Conservation (phyloP, 768 basidiomycete species). For the Amanita rubescens region DNA sequence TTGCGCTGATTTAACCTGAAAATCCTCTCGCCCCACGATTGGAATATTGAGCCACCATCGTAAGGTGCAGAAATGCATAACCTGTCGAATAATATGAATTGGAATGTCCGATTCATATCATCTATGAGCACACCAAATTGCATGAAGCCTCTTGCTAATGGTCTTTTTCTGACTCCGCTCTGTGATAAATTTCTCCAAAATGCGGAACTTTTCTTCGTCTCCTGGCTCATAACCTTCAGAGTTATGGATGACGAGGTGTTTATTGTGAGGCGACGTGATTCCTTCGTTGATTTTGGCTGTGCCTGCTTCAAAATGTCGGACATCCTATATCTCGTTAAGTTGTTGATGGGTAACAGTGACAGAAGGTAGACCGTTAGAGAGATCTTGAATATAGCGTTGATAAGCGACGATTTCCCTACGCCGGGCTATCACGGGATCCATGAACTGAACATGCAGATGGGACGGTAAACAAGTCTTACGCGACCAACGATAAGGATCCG, state of each 20-base stretch:
- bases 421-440: neutral
- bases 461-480: conserved; percentile 5
- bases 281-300: neutral
- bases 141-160: conserved; percentile 14
- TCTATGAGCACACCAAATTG: conserved; percentile 9
- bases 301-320: conserved; percentile 11
- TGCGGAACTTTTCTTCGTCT: neutral
- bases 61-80: neutral
- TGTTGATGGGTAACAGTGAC: neutral
- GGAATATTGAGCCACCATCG: too few species aligned
- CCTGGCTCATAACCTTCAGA: conserved; percentile 24
- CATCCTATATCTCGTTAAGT: conserved; percentile 9
- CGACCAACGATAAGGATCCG: conserved; percentile 10
- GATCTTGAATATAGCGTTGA: neutral
- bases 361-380: neutral
- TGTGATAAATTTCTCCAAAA: neutral
- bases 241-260: conserved; percentile 17
- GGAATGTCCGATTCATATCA: neutral
- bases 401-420: neutral
- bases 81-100: neutral
- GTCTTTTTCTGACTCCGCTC: neutral
- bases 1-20: conserved; percentile 8
- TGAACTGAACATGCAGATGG: neutral
- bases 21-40: conserved; percentile 18
- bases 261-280: neutral